Evolutionary conservation across 805 yeast genomes (phyloP).

Genomic region (Blastobotrys americana): DNA sequence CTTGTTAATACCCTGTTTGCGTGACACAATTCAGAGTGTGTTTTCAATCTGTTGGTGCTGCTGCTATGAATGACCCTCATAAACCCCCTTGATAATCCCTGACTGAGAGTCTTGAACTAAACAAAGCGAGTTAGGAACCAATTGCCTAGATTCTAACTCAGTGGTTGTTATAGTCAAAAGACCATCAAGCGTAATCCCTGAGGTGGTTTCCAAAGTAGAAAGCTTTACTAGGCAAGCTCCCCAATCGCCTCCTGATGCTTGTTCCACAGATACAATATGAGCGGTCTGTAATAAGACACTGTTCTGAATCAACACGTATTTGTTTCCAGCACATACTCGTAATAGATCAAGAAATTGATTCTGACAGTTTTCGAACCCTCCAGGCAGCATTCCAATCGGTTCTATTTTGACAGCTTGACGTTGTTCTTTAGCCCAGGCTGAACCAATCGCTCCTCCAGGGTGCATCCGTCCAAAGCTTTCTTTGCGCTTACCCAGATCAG

Average conservation of each 20-base stretch:
- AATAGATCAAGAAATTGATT: neutral
- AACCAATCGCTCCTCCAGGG: constrained; percentile 90
- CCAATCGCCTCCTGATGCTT: neutral
- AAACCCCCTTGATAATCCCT: neutral
- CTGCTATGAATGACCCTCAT: too few relatives aligned
- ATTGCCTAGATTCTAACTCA: neutral
- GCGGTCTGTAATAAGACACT: neutral
- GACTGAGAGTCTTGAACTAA: neutral
- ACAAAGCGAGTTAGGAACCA: neutral
- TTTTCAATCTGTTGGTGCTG: too few relatives aligned
- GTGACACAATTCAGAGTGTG: too few relatives aligned
- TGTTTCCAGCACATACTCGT: neutral
- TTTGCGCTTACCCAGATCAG: constrained; percentile 47
- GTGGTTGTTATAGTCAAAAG: neutral
- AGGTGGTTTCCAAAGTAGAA: neutral
- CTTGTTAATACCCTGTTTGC: too few relatives aligned
- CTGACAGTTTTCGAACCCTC: neutral
- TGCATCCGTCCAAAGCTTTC: constrained; percentile 61
- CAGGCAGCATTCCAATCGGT: neutral
- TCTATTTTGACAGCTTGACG: neutral
- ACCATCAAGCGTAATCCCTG: neutral
- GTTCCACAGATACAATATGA: neutral
- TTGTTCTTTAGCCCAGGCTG: constrained; percentile 21
- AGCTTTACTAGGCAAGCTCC: neutral
- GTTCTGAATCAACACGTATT: neutral